These are phyloP conservation scores for Tuber microsphaerosporum DNA, from an alignment of 495 filamentous ascomycete species.

Conservation along the genomic window DNA sequence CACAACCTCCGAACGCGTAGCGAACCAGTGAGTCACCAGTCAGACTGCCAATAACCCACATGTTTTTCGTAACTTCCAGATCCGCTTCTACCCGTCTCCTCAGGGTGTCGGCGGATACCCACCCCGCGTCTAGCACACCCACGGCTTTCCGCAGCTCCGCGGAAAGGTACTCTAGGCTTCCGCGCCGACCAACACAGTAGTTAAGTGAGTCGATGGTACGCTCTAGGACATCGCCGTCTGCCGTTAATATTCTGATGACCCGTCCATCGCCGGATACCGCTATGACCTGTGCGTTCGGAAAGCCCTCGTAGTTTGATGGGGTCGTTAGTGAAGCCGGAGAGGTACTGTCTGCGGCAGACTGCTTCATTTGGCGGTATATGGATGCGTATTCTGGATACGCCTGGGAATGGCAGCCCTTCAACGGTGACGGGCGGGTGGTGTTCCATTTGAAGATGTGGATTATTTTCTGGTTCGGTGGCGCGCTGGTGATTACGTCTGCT, in stretches of 20 bases:
- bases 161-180: conserved; percentile 53
- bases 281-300: conserved; percentile 54
- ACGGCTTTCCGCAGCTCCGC: conserved; percentile 50
- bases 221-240: conserved; percentile 47
- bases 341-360: conserved; percentile 43
- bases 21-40: conserved; percentile 60
- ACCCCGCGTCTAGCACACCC: conserved; percentile 42
- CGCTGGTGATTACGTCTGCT: conserved; percentile 57
- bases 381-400: conserved; percentile 63
- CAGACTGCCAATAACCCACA: conserved; percentile 60
- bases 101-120: conserved; percentile 53
- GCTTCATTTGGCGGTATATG: conserved; percentile 60
- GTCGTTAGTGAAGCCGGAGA: conserved; percentile 8
- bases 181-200: conserved; percentile 59
- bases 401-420: conserved; percentile 56
- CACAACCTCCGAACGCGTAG: conserved; percentile 58
- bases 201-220: conserved; percentile 49
- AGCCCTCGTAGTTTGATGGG: conserved; percentile 50
- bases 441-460: conserved; percentile 60
- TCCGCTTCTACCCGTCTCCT: conserved; percentile 51
- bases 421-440: conserved; percentile 52
- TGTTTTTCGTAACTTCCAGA: conserved; percentile 51
- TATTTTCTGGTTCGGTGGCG: conserved; percentile 49
- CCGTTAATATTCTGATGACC: conserved; percentile 47
- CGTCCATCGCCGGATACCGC: conserved; percentile 42